These are phyloP conservation scores for Phytophthora kernoviae DNA, from an alignment of 352 stramenopile genomes.

Conservation along the genomic window DNA sequence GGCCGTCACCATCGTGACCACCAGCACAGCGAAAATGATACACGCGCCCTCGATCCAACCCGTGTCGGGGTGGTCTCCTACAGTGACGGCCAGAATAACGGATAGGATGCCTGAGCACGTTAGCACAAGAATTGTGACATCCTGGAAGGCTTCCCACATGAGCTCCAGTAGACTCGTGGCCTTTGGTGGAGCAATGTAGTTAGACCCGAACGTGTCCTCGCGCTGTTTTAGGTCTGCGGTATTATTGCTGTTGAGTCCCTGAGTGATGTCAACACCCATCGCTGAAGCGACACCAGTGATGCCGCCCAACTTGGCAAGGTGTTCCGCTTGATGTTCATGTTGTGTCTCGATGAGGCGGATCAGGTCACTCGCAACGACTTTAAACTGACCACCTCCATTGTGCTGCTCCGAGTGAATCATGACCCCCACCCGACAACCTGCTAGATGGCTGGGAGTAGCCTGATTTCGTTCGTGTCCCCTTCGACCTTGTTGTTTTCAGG, in stretches of 20 bases:
- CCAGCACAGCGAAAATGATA: constrained; percentile 91
- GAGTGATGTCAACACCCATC: constrained; percentile 47
- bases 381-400: constrained; percentile 38
- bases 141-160: constrained; percentile 91
- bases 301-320: constrained; percentile 56
- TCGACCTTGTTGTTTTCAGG: constrained; percentile 1
- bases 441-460: constrained; percentile 8
- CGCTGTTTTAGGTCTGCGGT: constrained; percentile 46
- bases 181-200: constrained; percentile 66
- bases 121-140: constrained; percentile 76
- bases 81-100: constrained; percentile 50
- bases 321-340: constrained; percentile 58
- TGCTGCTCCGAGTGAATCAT: constrained; percentile 43
- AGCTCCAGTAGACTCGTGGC: constrained; percentile 69
- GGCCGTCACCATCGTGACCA: constrained; percentile 91
- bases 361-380: constrained; percentile 55
- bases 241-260: constrained; percentile 61
- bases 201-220: constrained; percentile 65
- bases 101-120: constrained; percentile 60
- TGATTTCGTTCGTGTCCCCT: constrained; percentile 8
- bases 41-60: constrained; percentile 92
- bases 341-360: constrained; percentile 77
- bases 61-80: constrained; percentile 62
- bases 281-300: constrained; percentile 59
- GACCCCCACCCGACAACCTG: constrained; percentile 18